Conservation (phyloP, 169 alveolate genomes). For the Miamiensis avidus region DNA sequence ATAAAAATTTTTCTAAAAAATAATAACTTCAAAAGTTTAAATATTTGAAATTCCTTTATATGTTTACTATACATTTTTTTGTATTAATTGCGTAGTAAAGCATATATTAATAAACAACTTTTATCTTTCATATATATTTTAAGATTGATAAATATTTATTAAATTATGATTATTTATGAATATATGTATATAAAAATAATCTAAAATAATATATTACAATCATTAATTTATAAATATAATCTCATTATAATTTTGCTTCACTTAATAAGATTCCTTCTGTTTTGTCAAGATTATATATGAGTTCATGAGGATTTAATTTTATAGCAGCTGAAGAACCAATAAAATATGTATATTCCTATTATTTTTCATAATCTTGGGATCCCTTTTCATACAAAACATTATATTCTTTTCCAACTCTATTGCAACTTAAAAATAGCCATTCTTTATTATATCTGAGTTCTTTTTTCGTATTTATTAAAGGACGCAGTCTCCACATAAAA, state of each 20-base stretch:
- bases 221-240: neutral
- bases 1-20: too few relatives aligned
- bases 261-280: slow-evolving; percentile 29
- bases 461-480: slow-evolving; percentile 38
- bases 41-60: too few relatives aligned
- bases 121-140: too few relatives aligned
- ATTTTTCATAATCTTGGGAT: neutral
- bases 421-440: slow-evolving; percentile 34
- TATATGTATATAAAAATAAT: too few relatives aligned
- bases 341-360: slow-evolving; percentile 4
- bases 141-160: too few relatives aligned
- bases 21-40: too few relatives aligned
- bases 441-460: slow-evolving; percentile 33
- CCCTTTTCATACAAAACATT: slow-evolving; percentile 5
- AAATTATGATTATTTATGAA: too few relatives aligned
- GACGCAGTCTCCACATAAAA: slow-evolving; percentile 58
- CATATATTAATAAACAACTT: too few relatives aligned
- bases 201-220: too few relatives aligned
- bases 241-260: slow-evolving; percentile 20
- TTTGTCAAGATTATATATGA: slow-evolving; percentile 23
- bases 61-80: too few relatives aligned
- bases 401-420: slow-evolving; percentile 39
- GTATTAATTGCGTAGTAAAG: too few relatives aligned
- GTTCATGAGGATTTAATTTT: slow-evolving; percentile 35
- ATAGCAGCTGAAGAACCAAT: slow-evolving; percentile 30